phyloP scores from a whole-genome alignment of 768 basidiomycete species.

The Suillus placidus region DNA sequence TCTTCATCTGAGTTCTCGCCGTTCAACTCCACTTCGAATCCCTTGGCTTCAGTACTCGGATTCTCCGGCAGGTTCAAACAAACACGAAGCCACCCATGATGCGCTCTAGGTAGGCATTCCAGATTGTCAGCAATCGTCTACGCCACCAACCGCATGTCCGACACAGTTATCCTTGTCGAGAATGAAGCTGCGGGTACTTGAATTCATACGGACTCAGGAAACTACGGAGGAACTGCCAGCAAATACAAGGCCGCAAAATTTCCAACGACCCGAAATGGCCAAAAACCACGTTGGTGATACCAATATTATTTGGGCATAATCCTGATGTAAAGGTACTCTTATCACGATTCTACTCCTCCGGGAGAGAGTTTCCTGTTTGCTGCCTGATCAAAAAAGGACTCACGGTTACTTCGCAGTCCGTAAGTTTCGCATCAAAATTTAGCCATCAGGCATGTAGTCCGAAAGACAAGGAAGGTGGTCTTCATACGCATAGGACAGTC shows the following conservation, averaged over 20 bases:
- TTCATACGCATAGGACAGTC: not conserved
- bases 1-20: slow-evolving; percentile 15
- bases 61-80: slow-evolving; percentile 8
- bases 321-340: slow-evolving; percentile 8
- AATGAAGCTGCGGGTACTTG: not conserved
- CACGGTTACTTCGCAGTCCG: slow-evolving; percentile 13
- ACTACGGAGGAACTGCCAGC: slow-evolving; percentile 10
- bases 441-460: not conserved
- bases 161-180: not conserved
- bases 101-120: not conserved
- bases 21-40: slow-evolving; percentile 11
- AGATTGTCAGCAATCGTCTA: slow-evolving; percentile 4
- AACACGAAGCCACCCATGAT: slow-evolving; percentile 3
- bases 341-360: slow-evolving; percentile 7
- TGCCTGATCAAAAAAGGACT: slow-evolving; percentile 8
- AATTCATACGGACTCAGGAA: slow-evolving; percentile 4
- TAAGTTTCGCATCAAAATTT: slow-evolving; percentile 12
- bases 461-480: slow-evolving; percentile 4
- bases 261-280: slow-evolving; percentile 10
- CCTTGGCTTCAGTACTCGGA: slow-evolving; percentile 8
- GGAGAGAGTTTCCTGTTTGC: slow-evolving; percentile 1
- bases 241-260: slow-evolving; percentile 7
- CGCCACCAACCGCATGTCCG: not conserved
- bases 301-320: not conserved
- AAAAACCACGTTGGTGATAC: slow-evolving; percentile 5